phyloP scores from a whole-genome alignment of 352 stramenopile species.

The Globisporangium mamillatum region DNA sequence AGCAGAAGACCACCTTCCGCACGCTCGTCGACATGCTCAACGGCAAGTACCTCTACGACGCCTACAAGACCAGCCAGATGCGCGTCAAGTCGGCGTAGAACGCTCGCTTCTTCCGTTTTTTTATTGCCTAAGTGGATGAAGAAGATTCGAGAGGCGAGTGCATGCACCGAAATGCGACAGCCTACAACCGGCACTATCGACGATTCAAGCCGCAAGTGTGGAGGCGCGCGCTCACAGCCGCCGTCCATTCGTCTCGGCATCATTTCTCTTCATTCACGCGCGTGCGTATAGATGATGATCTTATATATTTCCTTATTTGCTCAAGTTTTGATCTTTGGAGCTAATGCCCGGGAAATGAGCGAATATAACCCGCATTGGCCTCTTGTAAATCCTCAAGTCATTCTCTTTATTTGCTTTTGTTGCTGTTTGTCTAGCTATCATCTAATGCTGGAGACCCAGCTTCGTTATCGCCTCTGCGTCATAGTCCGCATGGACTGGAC shows the following conservation, averaged over 20 bases:
- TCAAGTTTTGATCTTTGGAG: not conserved
- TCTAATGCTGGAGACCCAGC: not conserved
- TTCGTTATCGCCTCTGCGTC: not conserved
- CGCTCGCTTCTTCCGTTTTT: not conserved
- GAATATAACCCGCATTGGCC: constrained; percentile 8
- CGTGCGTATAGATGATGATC: constrained; percentile 12
- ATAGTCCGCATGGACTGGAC: not conserved
- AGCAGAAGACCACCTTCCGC: constrained; percentile 56
- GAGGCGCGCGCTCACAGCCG: not conserved
- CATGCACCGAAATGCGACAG: not conserved
- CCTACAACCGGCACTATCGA: not conserved
- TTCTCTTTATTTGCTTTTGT: not conserved
- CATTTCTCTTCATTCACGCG: not conserved
- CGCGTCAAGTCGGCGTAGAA: constrained; percentile 55
- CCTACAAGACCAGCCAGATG: constrained; percentile 61
- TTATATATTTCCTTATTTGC: constrained; percentile 12
- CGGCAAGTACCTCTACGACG: constrained; percentile 85
- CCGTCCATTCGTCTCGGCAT: not conserved
- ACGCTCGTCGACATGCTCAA: constrained; percentile 88
- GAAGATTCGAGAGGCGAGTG: not conserved
- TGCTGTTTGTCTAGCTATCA: not conserved
- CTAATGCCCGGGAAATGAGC: constrained; percentile 4
- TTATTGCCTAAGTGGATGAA: constrained; percentile 14
- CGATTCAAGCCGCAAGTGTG: not conserved
- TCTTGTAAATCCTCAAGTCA: not conserved